phyloP scores from a whole-genome alignment of 108 stramenopile genomes.

The Nitzschia sp. region DNA sequence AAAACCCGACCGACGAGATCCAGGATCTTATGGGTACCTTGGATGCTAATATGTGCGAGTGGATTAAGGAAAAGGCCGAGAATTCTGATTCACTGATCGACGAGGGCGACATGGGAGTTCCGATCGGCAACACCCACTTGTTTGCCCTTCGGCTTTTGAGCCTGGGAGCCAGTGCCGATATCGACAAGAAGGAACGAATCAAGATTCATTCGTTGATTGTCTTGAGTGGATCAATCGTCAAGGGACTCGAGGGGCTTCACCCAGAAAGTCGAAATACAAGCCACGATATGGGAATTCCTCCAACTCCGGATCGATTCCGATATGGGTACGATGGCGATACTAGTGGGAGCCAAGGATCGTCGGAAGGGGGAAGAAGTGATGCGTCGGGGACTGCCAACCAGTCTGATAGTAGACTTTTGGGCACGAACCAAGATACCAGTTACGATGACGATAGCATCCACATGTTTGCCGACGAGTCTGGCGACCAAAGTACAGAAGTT shows the following conservation, averaged over 20 bases:
- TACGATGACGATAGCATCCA: not conserved
- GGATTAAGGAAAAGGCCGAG: conserved; percentile 66
- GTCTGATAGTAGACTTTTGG: not conserved
- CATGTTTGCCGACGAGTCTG: not conserved
- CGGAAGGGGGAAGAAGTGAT: no score
- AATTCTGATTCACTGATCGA: conserved; percentile 32
- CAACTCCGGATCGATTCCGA: not conserved
- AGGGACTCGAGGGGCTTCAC: conserved; percentile 41
- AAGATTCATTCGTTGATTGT: conserved; percentile 67
- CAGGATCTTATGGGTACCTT: conserved; percentile 62
- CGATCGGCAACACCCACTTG: conserved; percentile 60
- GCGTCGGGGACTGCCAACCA: not conserved
- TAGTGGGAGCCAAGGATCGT: no score
- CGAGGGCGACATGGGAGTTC: conserved; percentile 29
- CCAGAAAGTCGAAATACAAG: conserved; percentile 1
- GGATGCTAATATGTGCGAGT: conserved; percentile 78
- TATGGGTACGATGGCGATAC: not conserved
- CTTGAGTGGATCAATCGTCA: conserved; percentile 65
- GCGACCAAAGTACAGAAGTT: not conserved
- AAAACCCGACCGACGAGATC: conserved; percentile 47
- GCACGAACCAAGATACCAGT: not conserved
- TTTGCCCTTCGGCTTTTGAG: conserved; percentile 64
- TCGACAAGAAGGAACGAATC: conserved; percentile 38
- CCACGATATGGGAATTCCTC: not conserved
- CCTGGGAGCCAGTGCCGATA: conserved; percentile 48